Percentiles rank a stretch among this genome's conserved stretches.
Evolutionary conservation across 257 asterid species (phyloP).

Genomic region (Solanum piurae): DNA sequence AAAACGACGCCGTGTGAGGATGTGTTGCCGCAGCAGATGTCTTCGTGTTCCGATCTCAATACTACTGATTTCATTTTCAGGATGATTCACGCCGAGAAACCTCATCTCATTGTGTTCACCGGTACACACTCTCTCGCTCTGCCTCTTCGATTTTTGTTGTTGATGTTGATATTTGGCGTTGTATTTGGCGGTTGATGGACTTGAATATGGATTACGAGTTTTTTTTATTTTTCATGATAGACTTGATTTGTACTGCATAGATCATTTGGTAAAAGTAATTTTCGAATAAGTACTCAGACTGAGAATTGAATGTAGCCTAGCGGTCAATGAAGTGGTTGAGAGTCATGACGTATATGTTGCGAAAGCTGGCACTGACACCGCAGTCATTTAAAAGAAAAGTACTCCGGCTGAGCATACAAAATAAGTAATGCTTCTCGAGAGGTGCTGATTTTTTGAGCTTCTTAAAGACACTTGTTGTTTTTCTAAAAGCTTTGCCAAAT

Average conservation of each 20-base stretch:
- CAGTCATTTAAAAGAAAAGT: neutral
- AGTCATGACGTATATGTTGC: neutral
- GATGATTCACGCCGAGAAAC: slow-evolving; percentile 60
- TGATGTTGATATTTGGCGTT: neutral
- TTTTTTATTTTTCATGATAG: neutral
- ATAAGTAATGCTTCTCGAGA: neutral
- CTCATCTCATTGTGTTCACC: slow-evolving; percentile 73
- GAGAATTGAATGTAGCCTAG: neutral
- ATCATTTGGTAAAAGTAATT: neutral
- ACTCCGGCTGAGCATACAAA: neutral
- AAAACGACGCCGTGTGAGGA: slow-evolving; percentile 54
- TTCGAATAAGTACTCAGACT: neutral
- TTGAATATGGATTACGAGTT: neutral
- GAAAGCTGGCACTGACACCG: neutral
- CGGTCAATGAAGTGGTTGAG: neutral
- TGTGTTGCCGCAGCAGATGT: slow-evolving; percentile 47
- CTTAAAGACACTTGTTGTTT: neutral
- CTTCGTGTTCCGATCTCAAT: slow-evolving; percentile 79
- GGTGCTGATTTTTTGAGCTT: neutral
- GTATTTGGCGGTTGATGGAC: neutral
- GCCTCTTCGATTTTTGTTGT: neutral
- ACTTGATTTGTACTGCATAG: neutral
- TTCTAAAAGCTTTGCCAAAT: neutral
- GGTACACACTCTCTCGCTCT: slow-evolving; percentile 15
- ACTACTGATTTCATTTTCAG: slow-evolving; percentile 77